These are phyloP conservation scores for Pezicula carpinea DNA, from an alignment of 2,329 filamentous ascomycete genomes.

Conservation along the genomic window DNA sequence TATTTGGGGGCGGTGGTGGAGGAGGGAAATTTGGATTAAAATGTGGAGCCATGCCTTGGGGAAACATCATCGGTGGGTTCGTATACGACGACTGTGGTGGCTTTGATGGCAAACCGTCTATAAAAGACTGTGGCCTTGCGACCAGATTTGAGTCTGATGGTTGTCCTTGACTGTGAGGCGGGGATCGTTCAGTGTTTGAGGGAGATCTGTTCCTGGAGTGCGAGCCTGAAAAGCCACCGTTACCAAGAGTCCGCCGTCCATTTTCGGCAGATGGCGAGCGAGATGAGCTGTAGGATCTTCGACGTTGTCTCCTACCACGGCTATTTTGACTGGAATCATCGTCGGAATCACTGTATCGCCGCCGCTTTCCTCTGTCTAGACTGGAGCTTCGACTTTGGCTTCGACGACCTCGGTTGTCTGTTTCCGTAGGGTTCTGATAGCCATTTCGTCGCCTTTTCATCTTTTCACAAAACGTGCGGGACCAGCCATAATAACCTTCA, in stretches of 20 bases:
- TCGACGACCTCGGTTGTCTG: slow-evolving; percentile 7
- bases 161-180: slow-evolving; percentile 9
- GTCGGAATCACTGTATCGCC: slow-evolving; percentile 24
- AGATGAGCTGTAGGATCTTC: slow-evolving; percentile 26
- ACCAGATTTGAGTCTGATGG: slow-evolving; percentile 5
- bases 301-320: slow-evolving; percentile 16
- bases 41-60: neutral
- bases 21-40: neutral
- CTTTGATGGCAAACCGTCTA: slow-evolving; percentile 10
- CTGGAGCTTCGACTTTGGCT: slow-evolving; percentile 22
- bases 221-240: slow-evolving; percentile 12
- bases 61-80: neutral
- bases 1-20: slow-evolving; percentile 11
- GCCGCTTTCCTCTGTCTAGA: slow-evolving; percentile 22
- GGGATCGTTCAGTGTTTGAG: slow-evolving; percentile 10
- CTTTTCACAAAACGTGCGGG: slow-evolving; percentile 70
- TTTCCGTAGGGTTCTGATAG: slow-evolving; percentile 8
- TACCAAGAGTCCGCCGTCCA: slow-evolving; percentile 4
- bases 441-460: slow-evolving; percentile 57
- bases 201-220: slow-evolving; percentile 18
- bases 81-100: slow-evolving; percentile 8
- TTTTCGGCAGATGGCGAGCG: slow-evolving; percentile 20
- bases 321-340: slow-evolving; percentile 14
- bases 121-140: slow-evolving; percentile 3
- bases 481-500: slow-evolving; percentile 88